A percentile compares a stretch with the other conserved stretches of the same genome.
These are phyloP conservation scores for Scutellaria barbata DNA, from an alignment of 257 asterid genomes.

Conservation along the genomic window DNA sequence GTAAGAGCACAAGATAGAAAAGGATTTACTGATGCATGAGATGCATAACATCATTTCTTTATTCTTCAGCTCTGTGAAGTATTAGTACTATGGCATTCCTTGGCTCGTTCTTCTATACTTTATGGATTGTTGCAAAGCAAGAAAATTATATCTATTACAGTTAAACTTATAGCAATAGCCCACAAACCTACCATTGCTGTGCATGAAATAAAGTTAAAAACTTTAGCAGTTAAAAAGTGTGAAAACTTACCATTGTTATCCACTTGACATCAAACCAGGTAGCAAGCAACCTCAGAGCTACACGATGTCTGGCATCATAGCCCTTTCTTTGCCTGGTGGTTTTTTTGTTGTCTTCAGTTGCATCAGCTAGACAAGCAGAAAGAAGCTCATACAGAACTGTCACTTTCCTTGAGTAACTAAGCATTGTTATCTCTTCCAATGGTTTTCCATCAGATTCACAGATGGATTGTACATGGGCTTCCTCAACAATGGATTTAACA, in stretches of 20 bases:
- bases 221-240: slow-evolving; percentile 19
- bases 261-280: slow-evolving; percentile 89
- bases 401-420: slow-evolving; percentile 68
- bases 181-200: slow-evolving; percentile 3
- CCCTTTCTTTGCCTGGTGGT: slow-evolving; percentile 61
- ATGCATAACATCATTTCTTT: slow-evolving; percentile 11
- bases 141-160: slow-evolving; percentile 15
- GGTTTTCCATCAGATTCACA: slow-evolving; percentile 59
- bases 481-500: slow-evolving; percentile 50
- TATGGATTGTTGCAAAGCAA: slow-evolving; percentile 21
- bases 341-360: slow-evolving; percentile 54
- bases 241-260: slow-evolving; percentile 65
- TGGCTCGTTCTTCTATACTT: slow-evolving; percentile 15
- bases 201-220: slow-evolving; percentile 8
- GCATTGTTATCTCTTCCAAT: slow-evolving; percentile 60
- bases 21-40: not conserved
- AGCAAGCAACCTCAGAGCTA: slow-evolving; percentile 77
- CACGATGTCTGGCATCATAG: slow-evolving; percentile 88
- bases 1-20: slow-evolving; percentile 11
- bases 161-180: slow-evolving; percentile 11
- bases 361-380: slow-evolving; percentile 78
- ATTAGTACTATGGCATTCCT: slow-evolving; percentile 20
- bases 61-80: slow-evolving; percentile 5
- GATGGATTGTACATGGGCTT: slow-evolving; percentile 40
- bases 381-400: slow-evolving; percentile 78